Base-by-base conservation (phyloP, 1,284 basidiomycete genomes). In the Ganoderma meredithae region DNA sequence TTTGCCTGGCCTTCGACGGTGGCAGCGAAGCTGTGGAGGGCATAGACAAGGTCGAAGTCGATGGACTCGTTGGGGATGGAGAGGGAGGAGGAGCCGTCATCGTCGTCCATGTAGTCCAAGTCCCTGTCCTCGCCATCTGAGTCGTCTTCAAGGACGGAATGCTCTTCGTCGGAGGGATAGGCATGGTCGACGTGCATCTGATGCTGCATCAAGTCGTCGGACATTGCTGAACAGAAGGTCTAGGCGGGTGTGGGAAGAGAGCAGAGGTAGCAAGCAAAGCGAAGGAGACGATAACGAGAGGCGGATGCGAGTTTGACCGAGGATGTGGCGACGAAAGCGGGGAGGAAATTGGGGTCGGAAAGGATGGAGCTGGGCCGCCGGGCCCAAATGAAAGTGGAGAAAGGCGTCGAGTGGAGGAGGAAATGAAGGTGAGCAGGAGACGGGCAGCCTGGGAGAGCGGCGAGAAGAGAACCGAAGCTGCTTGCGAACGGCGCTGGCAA, bases 1-100 rank as follows among this genome's bases (percentile, higher is more conserved):
- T 95, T 97, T 2, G 96, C 96, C 81, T 98, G 96, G 25, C 96
- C 96, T 76, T 98, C 96, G 31, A 98, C 96, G 0, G 96, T 98
- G 0, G 96, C 96, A 13, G 96, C 91, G 79, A 98, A 98, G 73
- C 94, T 97, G 78, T 97, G 96, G 25, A 96, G 82, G 13, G 94
- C 94, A 74, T 96, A 96, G 27, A 96, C 94, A 71, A 95, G 85
- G 80, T 94, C 93, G 76, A 96, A 96, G 84, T 96, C 93, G 76
- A 96, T 95, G 69, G 92, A 93, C 77, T 95, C 94, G 78, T 95
- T 94, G 3, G 95, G 95, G 69, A 95, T 94, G 47, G 93, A 94
- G 43, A 95, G 88, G 3, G 90, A 91, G 15, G 93, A 95, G 3
- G 93, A 94, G 3, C 93, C 94, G 66, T 86, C 87, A 76, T 92